Base-by-base conservation (phyloP, 1,284 basidiomycete species). In the Mycena citricolor region DNA sequence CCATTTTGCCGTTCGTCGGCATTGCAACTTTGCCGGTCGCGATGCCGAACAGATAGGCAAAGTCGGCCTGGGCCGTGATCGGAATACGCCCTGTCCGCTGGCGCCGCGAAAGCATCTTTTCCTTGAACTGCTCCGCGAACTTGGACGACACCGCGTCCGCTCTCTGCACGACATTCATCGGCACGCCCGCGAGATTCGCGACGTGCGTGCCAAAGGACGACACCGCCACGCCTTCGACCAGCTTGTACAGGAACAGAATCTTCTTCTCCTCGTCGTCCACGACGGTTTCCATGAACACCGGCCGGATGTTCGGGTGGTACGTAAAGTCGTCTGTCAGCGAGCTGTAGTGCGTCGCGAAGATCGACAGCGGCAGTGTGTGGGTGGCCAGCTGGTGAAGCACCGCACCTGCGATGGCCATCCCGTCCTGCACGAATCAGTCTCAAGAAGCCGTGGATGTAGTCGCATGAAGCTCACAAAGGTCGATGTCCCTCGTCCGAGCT, bases 191-290 rank as follows among this genome's bases (percentile, higher is more conserved):
- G 24, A 94, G 75, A 54, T 84, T 88, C 30, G 92, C 92, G 33
- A 95, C 92, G 58, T 94, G 89, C 1, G 91, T 93, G 22, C 91
- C 94, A 60, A 97, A 97, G 1, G 92, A 95, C 4, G 89, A 92
- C 44, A 87, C 83, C 1, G 94, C 94, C 29, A 87, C 83, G 8
- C 90, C 91, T 29, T 89, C 81, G 32, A 94, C 81, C 26, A 97
- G 81, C 68, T 95, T 94, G 73, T 94, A 97, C 16, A 97, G 71
- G 73, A 97, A 97, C 14, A 94, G 79, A 29, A 94, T 82, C 84
- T 91, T 56, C 24, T 84, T 78, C 60, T 90, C 88, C 51, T 88
- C 84, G 43, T 97, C 91, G 59, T 97, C 90, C 2, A 97, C 87
- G 41, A 90, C 76, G 0, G 93, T 97, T 32, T 86, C 77, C 94